Evolutionary conservation across 2,329 filamentous ascomycete species (phyloP), one percentile per base, ranked within the genome.

Genomic region (Penicillium sp.): DNA sequence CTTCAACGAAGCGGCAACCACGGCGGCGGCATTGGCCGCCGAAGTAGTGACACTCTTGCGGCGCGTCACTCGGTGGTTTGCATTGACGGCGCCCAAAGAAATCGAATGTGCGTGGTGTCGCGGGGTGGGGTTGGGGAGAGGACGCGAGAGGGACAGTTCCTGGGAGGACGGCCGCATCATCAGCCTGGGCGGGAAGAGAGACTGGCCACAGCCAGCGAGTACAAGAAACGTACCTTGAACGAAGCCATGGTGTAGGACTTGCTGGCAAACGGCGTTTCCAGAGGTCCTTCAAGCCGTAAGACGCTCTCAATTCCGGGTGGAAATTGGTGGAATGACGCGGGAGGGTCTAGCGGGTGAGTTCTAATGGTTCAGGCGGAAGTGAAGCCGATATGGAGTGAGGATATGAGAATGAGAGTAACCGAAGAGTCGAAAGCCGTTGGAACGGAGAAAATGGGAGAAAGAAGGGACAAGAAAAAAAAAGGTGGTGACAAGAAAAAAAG

Each of bases 21-120:
- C 65, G 71, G 84, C 85, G 12, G 84, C 82, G 30, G 84, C 79
- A 65, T 84, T 89, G 62, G 77, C 75, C 31, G 82, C 77, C 48
- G 80, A 83, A 44, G 85, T 87, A 60, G 78, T 80, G 61, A 94
- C 88, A 68, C 89, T 95, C 77, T 96, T 96, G 56, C 92, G 80
- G 57, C 90, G 85, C 54, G 85, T 88, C 52, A 96, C 80, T 54
- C 92, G 85, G 66, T 95, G 85, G 63, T 79, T 82, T 54, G 81
- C 70, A 70, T 89, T 90, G 59, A 89, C 77, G 41, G 84, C 79
- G 52, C 80, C 79, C 42, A 84, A 76, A 39, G 89, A 83, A 53
- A 88, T 73, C 41, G 86, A 90, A 65, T 92, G 84, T 33, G 85
- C 85, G 70, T 88, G 85, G 54, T 79, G 80, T 59, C 88, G 82